Evolutionary conservation across 129 eudicot genomes (phyloP).

Genomic region (Apium graveolens): DNA sequence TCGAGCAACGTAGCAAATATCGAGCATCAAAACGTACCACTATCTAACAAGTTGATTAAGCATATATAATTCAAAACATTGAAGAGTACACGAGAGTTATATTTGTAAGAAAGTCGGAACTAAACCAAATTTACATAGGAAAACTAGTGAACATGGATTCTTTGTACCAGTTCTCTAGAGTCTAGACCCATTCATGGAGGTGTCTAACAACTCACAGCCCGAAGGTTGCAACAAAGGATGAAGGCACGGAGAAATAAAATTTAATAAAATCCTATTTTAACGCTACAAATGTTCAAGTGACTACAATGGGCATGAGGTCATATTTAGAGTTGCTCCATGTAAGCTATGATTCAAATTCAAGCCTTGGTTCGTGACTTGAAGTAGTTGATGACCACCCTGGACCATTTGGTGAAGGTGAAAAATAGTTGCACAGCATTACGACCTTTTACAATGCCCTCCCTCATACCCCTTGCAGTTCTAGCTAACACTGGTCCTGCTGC

Average conservation of each 20-base stretch:
- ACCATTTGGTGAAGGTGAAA: conserved; percentile 49
- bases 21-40: background rate
- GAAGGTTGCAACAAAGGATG: background rate
- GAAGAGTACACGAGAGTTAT: background rate
- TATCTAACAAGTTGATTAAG: background rate
- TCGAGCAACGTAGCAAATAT: background rate
- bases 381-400: conserved; percentile 45
- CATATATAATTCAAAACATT: background rate
- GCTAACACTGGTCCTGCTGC: conserved; percentile 58
- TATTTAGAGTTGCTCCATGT: background rate
- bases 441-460: conserved; percentile 68
- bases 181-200: background rate
- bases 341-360: conserved; percentile 16
- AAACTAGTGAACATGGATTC: background rate
- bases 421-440: conserved; percentile 57
- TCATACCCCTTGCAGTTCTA: conserved; percentile 61
- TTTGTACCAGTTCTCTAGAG: background rate
- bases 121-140: background rate
- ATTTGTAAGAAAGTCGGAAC: background rate
- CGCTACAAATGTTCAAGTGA: background rate
- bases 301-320: conserved; percentile 12
- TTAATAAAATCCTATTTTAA: background rate
- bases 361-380: conserved; percentile 45
- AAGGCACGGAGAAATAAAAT: background rate
- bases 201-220: background rate